Evolutionary conservation across 805 yeast species (phyloP).

Genomic region (Candida peoriensis): DNA sequence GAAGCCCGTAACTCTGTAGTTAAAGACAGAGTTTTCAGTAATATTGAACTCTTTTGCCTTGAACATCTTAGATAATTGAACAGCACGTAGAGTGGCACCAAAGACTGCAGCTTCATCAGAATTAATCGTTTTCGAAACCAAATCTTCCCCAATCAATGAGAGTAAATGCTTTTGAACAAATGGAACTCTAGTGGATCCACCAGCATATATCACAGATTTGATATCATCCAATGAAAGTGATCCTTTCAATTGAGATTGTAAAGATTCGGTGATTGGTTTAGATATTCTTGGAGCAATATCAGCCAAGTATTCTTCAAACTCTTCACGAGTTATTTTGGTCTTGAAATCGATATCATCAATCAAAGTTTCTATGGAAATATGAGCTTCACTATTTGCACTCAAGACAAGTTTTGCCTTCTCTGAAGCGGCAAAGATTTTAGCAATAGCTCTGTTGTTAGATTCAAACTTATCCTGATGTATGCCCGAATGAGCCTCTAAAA

Average conservation of each 20-base stretch:
- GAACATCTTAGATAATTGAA: constrained; percentile 62
- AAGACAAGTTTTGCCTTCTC: constrained; percentile 84
- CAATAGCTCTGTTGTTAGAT: constrained; percentile 50
- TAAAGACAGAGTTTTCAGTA: constrained; percentile 48
- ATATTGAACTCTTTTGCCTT: constrained; percentile 58
- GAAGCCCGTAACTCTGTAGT: constrained; percentile 36
- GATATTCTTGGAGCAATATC: constrained; percentile 43
- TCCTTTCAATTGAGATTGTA: constrained; percentile 31
- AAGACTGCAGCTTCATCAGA: constrained; percentile 93
- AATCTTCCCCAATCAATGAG: constrained; percentile 51
- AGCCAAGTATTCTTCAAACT: constrained; percentile 56
- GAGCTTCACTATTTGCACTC: constrained; percentile 82
- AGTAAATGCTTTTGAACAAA: constrained; percentile 63
- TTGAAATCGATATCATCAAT: constrained; percentile 71
- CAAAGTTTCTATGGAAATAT: constrained; percentile 71
- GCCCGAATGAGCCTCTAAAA: constrained; percentile 40
- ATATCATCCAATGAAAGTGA: constrained; percentile 33
- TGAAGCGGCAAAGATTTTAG: constrained; percentile 73
- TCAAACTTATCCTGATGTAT: constrained; percentile 34
- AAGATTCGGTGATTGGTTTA: constrained; percentile 49
- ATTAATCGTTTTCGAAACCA: constrained; percentile 77
- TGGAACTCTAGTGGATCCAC: constrained; percentile 92
- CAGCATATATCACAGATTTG: constrained; percentile 70
- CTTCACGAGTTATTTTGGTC: constrained; percentile 64
- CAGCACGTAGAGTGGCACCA: constrained; percentile 85